Conservation (phyloP, 2,329 filamentous ascomycete genomes). For the Chaetomiaceae sp. region DNA sequence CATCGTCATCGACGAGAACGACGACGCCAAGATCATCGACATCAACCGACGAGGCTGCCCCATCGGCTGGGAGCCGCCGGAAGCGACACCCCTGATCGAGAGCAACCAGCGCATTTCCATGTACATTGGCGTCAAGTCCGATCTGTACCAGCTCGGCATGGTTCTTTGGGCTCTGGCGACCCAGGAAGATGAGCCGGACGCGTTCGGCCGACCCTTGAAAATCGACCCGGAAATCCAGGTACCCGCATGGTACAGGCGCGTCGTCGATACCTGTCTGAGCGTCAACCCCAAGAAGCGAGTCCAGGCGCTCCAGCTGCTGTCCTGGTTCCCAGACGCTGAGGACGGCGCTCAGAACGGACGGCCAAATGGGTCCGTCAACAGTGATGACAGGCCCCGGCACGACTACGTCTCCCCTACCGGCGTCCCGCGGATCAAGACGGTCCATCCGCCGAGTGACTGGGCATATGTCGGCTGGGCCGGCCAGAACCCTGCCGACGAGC, state of each 20-base stretch:
- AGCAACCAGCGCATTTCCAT: constrained; percentile 88
- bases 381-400: constrained; percentile 38
- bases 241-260: constrained; percentile 72
- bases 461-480: constrained; percentile 36
- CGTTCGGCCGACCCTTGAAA: constrained; percentile 64
- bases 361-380: constrained; percentile 30
- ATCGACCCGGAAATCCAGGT: constrained; percentile 57
- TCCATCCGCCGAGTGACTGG: constrained; percentile 43
- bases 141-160: constrained; percentile 95
- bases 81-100: constrained; percentile 79
- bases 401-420: constrained; percentile 36
- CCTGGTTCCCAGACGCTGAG: constrained; percentile 55
- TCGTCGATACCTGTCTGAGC: constrained; percentile 74
- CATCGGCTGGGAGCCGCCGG: constrained; percentile 94
- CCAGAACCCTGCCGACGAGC: constrained; percentile 38
- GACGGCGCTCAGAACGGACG: constrained; percentile 27
- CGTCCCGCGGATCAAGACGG: constrained; percentile 37
- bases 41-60: constrained; percentile 97
- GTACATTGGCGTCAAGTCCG: constrained; percentile 97
- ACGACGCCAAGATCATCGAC: constrained; percentile 94
- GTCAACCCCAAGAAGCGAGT: constrained; percentile 67
- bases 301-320: constrained; percentile 68
- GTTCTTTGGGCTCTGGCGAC: constrained; percentile 88
- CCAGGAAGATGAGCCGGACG: constrained; percentile 85
- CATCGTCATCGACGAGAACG: constrained; percentile 81